Percentiles rank a stretch among this genome's conserved stretches.
phyloP scores from a whole-genome alignment of 202 grass and related monocot genomes.

The Bolboschoenoplectus hybrid region DNA sequence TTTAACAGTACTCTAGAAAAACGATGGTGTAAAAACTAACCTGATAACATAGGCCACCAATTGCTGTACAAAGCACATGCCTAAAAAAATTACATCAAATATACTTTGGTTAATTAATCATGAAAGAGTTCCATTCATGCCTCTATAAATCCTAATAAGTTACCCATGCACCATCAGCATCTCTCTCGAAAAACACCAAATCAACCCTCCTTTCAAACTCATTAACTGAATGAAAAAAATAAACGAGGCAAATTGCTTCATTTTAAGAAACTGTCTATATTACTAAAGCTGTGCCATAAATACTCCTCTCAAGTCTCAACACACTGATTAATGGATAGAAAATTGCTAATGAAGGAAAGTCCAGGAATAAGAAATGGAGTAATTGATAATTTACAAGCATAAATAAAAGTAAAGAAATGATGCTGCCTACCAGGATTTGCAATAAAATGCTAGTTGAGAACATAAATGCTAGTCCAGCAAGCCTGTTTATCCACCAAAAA shows the following conservation, averaged over 20 bases:
- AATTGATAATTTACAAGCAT: conserved; percentile 43
- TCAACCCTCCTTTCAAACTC: conserved; percentile 4
- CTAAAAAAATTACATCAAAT: conserved; percentile 36
- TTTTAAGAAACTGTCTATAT: neutral
- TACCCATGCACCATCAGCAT: neutral
- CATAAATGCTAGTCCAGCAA: conserved; percentile 95
- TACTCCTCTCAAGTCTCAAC: too few relatives aligned
- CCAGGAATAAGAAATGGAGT: conserved; percentile 73
- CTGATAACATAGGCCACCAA: conserved; percentile 99
- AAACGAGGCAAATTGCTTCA: neutral
- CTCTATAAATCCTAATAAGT: neutral
- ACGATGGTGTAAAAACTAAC: conserved; percentile 43
- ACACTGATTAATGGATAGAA: neutral
- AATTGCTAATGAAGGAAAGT: neutral
- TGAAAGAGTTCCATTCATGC: neutral
- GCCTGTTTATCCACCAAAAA: conserved; percentile 50
- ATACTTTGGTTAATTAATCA: neutral
- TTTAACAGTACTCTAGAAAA: conserved; percentile 9
- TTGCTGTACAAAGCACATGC: conserved; percentile 98
- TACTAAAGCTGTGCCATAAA: neutral
- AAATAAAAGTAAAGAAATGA: conserved; percentile 8
- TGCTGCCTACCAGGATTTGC: conserved; percentile 75
- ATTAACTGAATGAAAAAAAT: neutral
- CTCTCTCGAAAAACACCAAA: neutral
- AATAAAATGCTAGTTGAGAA: conserved; percentile 93